Evolutionary conservation across 2,329 filamentous ascomycete species (phyloP), one percentile per base, ranked within the genome.

Genomic region (Colletotrichum cereale): DNA sequence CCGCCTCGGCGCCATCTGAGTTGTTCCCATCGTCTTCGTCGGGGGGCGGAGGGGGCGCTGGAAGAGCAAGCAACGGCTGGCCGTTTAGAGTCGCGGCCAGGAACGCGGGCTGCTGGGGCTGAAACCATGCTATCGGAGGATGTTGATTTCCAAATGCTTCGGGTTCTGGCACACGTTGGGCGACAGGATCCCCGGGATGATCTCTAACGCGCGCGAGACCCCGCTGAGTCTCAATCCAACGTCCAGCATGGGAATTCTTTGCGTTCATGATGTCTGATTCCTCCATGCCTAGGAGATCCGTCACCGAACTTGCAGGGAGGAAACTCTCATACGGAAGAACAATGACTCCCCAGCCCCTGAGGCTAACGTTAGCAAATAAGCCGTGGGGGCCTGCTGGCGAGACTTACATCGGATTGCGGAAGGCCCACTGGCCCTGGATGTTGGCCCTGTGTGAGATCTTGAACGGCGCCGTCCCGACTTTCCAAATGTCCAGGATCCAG

Each of bases 401-500:
- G 18, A 55, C 68, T 55, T 50, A 69, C 68, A 57, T 69, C 10
- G 64, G 58, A 12, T 52, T 2, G 75, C 76, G 18, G 44, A 63
- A 38, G 60, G 66, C 12, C 78, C 78, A 44, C 14, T 64, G 68
- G 6, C 44, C 36, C 38, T 61, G 53, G 6, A 67, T 16, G 5
- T 58, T 63, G 24, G 66, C 66, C 36, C 72, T 58, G 57, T 67
- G 74, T 26, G 55, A 62, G 40, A 66, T 73, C 40, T 42, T 65
- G 42, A 69, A 31, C 29, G 63, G 62, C 36, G 66, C 66, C 48
- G 74, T 74, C 10, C 64, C 58, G 3, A 77, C 67, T 44, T 80
- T 82, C 87, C 87, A 90, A 18, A 90, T 88, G 53, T 87, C 81
- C 52, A 87, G 80, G 16, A 89, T 71, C 84, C 86, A 89, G 7